Base-by-base conservation (phyloP, 495 filamentous ascomycete genomes). In the Lasiosphaeria miniovina region DNA sequence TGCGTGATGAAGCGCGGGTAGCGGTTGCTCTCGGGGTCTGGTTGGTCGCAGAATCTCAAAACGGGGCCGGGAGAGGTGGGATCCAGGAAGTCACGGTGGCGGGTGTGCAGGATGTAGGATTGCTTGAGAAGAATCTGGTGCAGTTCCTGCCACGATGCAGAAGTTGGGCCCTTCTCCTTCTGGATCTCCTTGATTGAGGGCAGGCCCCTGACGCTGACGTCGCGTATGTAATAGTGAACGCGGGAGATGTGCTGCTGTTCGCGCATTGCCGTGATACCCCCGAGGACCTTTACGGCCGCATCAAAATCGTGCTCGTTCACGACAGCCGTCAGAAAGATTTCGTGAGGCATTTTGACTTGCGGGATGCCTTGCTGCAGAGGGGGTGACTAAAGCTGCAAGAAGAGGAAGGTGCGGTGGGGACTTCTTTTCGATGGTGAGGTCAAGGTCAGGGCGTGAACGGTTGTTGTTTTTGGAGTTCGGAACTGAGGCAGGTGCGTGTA, bases 31-130 rank as follows among this genome's bases (percentile, higher is more conserved):
- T 60, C 56, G 4, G 77, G 75, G 49, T 80, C 77, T 5, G 77
- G 77, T 9, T 77, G 41, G 32, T 80, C 77, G 8, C 65, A 73
- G 74, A 76, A 81, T 4, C 73, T 57, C 49, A 80, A 41, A 55
- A 34, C 60, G 14, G 15, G n/a, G 40, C 3, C 6, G 15, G 40
- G 12, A 15, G 43, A 41, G 3, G 7, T 33, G 0, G 17, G 10
- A 36, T 11, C 7, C 0, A 31, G 15, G 8, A 51, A 50, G 12
- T 49, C 14, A 58, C 24, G 24, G 24, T 24, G 24, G 34, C 72
- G 71, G 33, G 65, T 60, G 52, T 77, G 75, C 8, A 81, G 11
- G 40, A 76, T 57, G 55, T 73, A 78, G 3, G 74, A 73, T 32
- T 77, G 75, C 49, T 72, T 66, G 15, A 57, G 45, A 1, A 80